Conservation (phyloP, 75 land plant species). For the Isoetes taiwanensis region DNA sequence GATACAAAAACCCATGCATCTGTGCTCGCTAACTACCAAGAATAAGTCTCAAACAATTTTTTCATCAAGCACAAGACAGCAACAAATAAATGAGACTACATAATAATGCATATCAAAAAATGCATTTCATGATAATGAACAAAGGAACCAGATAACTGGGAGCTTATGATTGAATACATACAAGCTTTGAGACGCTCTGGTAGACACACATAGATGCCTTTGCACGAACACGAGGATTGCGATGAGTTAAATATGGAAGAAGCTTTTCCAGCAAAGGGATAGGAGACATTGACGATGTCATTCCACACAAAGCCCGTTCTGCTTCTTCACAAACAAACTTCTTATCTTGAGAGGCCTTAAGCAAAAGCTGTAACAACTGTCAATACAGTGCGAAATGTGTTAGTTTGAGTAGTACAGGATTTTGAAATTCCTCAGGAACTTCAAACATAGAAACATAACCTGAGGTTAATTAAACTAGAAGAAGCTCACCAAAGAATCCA, state of each 20-base stretch:
- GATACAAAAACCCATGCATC: too few relatives aligned
- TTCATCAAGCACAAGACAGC: too few relatives aligned
- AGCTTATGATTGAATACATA: slow-evolving; percentile 15
- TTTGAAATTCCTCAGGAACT: too few relatives aligned
- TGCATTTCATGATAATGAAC: background rate
- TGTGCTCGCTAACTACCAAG: too few relatives aligned
- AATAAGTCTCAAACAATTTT: too few relatives aligned
- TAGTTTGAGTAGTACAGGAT: background rate
- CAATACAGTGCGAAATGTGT: background rate
- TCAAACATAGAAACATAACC: background rate
- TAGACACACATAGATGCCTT: slow-evolving; percentile 50
- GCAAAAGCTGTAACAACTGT: slow-evolving; percentile 54
- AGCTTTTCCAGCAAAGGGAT: slow-evolving; percentile 43
- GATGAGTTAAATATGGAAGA: slow-evolving; percentile 26
- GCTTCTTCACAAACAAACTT: slow-evolving; percentile 75
- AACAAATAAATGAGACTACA: too few relatives aligned
- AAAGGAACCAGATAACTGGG: background rate
- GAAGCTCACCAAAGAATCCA: slow-evolving; percentile 37
- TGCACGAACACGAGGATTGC: slow-evolving; percentile 51
- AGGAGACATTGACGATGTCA: slow-evolving; percentile 37
- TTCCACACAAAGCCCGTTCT: slow-evolving; percentile 27
- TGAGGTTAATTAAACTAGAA: background rate
- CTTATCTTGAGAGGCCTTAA: slow-evolving; percentile 74
- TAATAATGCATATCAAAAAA: background rate
- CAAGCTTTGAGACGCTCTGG: slow-evolving; percentile 42